Percentiles rank a stretch among this genome's conserved stretches.
Evolutionary conservation across 2,329 filamentous ascomycete species (phyloP).

Genomic region (Aureobasidium sp.): DNA sequence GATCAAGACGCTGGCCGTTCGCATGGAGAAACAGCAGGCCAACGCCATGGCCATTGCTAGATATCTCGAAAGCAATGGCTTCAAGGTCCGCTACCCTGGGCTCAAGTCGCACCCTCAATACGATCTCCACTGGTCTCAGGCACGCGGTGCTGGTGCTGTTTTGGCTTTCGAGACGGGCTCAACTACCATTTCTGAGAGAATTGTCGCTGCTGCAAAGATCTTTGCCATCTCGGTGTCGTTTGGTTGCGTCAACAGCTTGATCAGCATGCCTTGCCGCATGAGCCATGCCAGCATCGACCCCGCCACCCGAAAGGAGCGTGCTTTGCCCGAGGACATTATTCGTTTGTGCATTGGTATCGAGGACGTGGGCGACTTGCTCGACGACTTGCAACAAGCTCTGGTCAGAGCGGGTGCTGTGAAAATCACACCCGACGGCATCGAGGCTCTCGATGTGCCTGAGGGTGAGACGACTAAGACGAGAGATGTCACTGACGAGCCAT

Average conservation of each 20-base stretch:
- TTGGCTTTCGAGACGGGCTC: conserved; percentile 95
- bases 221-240: conserved; percentile 98
- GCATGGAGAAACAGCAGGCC: conserved; percentile 96
- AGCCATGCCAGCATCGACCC: conserved; percentile 97
- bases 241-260: conserved; percentile 95
- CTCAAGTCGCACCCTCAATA: conserved; percentile 94
- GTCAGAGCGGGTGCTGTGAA: conserved; percentile 91
- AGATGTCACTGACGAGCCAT: conserved; percentile 33
- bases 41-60: conserved; percentile 87
- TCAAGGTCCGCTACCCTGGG: conserved; percentile 91
- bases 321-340: conserved; percentile 96
- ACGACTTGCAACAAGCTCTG: conserved; percentile 83
- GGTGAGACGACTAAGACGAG: conserved; percentile 27
- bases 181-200: conserved; percentile 72
- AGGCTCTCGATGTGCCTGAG: conserved; percentile 44
- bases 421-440: conserved; percentile 75
- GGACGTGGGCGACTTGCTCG: conserved; percentile 82
- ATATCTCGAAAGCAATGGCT: conserved; percentile 85
- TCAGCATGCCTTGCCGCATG: conserved; percentile 99
- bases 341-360: conserved; percentile 94
- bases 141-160: conserved; percentile 87
- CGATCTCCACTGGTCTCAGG: conserved; percentile 91
- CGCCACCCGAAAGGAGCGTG: conserved; percentile 79
- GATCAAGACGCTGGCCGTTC: conserved; percentile 91
- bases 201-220: conserved; percentile 84